phyloP scores from a whole-genome alignment of 257 asterid genomes.

The Solanum raphanifolium region DNA sequence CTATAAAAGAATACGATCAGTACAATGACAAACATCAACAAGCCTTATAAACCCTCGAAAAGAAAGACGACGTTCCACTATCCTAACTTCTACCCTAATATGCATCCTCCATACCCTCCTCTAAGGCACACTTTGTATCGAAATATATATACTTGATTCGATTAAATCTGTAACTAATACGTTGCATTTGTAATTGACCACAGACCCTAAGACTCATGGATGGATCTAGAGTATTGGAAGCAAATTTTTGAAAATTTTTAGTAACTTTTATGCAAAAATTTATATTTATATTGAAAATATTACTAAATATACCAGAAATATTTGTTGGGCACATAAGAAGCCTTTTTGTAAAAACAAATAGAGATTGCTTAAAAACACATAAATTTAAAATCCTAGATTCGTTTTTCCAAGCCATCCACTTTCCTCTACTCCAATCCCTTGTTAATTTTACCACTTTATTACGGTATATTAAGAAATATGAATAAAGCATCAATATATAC shows the following conservation, averaged over 20 bases:
- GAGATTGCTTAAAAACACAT: neutral
- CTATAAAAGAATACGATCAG: no score
- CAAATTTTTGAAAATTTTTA: no score
- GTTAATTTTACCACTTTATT: neutral
- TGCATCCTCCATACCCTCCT: neutral
- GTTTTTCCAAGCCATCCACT: neutral
- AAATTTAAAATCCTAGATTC: no score
- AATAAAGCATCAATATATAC: neutral
- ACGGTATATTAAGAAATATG: neutral
- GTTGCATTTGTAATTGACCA: neutral
- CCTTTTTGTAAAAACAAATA: neutral
- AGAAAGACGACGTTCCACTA: neutral
- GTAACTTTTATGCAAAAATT: no score
- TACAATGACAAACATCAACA: no score
- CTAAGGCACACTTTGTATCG: no score
- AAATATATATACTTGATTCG: neutral
- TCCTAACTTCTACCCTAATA: neutral
- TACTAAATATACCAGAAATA: neutral
- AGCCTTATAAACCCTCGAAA: no score
- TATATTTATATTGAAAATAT: neutral
- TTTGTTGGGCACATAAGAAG: neutral
- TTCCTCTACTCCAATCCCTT: neutral
- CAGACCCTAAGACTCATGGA: neutral
- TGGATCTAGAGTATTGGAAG: no score
- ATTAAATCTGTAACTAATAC: neutral